These are phyloP conservation scores for Xylaria intraflava DNA, from an alignment of 495 filamentous ascomycete species.

Conservation along the genomic window DNA sequence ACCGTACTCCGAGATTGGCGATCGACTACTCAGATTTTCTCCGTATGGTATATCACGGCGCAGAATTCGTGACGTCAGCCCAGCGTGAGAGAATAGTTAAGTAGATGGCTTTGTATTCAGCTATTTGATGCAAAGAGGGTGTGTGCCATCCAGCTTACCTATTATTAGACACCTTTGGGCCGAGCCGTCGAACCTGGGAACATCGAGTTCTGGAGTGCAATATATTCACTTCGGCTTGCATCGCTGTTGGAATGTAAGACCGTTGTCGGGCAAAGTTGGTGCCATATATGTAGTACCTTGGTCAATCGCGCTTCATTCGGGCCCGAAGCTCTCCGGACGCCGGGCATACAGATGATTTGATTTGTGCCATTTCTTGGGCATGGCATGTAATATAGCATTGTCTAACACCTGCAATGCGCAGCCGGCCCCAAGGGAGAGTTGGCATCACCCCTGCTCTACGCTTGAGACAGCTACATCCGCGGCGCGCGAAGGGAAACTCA, in stretches of 20 bases:
- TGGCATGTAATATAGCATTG: neutral
- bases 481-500: constrained; percentile 8
- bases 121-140: too few species aligned
- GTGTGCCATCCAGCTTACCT: too few species aligned
- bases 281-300: neutral
- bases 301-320: neutral
- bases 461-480: constrained; percentile 1
- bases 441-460: neutral
- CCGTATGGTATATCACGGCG: neutral
- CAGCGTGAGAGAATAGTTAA: neutral
- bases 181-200: neutral
- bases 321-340: neutral
- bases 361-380: neutral
- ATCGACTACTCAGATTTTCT: neutral
- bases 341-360: neutral
- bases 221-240: neutral
- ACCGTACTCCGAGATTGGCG: neutral
- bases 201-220: neutral
- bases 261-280: neutral
- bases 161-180: too few species aligned
- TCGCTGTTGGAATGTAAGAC: neutral
- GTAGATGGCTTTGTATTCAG: neutral
- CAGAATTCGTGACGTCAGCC: neutral
- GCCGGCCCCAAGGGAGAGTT: neutral
- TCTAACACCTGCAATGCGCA: too few species aligned